These are phyloP conservation scores for Arthrobotrys conoides DNA, from an alignment of 2,329 filamentous ascomycete species.

Conservation along the genomic window DNA sequence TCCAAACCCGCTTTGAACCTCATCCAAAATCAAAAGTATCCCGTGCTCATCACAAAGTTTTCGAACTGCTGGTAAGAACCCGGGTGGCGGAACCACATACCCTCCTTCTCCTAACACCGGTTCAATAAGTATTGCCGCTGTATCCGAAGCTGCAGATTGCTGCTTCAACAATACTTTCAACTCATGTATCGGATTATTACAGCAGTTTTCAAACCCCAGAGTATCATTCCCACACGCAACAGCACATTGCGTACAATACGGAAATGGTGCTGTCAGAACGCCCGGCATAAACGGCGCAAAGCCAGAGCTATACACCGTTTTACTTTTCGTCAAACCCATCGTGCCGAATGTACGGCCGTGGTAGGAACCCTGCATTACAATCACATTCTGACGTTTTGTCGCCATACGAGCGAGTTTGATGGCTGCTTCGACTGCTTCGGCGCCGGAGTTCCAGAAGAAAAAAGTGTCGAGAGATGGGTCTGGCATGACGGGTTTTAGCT, in stretches of 20 bases:
- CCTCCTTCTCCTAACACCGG: slow-evolving; percentile 66
- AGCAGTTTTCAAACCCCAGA: slow-evolving; percentile 66
- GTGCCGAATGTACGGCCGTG: slow-evolving; percentile 67
- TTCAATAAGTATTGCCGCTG: slow-evolving; percentile 66
- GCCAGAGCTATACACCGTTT: slow-evolving; percentile 66
- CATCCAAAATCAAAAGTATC: slow-evolving; percentile 68
- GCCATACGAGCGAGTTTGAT: slow-evolving; percentile 66
- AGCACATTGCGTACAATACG: slow-evolving; percentile 67
- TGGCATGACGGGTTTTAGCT: slow-evolving; percentile 66
- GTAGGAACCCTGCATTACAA: slow-evolving; percentile 67
- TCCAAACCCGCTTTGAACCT: slow-evolving; percentile 69
- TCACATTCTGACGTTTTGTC: slow-evolving; percentile 67
- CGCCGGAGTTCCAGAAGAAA: slow-evolving; percentile 67
- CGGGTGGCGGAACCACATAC: slow-evolving; percentile 65
- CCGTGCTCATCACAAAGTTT: slow-evolving; percentile 68
- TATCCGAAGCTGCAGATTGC: slow-evolving; percentile 66
- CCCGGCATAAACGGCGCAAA: slow-evolving; percentile 67
- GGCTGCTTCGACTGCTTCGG: slow-evolving; percentile 66
- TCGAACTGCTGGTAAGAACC: slow-evolving; percentile 66
- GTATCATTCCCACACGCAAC: slow-evolving; percentile 65
- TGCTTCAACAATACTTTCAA: slow-evolving; percentile 66
- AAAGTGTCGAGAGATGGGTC: slow-evolving; percentile 66
- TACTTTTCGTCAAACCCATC: slow-evolving; percentile 65
- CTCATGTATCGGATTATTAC: slow-evolving; percentile 66
- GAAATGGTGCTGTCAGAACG: slow-evolving; percentile 67